A percentile compares a stretch with the other conserved stretches of the same genome.
phyloP scores from a whole-genome alignment of 805 yeast genomes.

The Candida endomychidarum region DNA sequence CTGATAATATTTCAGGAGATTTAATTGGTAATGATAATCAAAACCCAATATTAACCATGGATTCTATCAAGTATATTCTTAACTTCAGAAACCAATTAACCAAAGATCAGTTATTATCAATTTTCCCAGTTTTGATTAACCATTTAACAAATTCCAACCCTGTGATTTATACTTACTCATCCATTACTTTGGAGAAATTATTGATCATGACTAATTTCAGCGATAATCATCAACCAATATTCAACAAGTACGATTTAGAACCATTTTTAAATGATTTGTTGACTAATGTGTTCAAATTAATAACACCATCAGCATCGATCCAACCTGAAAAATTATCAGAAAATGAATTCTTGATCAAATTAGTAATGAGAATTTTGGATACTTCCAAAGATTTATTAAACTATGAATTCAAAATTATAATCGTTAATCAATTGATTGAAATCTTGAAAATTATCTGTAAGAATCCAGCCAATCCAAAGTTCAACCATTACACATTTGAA shows the following conservation, averaged over 20 bases:
- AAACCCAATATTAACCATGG: constrained; percentile 82
- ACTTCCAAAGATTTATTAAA: constrained; percentile 68
- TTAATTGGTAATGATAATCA: constrained; percentile 47
- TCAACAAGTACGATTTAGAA: constrained; percentile 70
- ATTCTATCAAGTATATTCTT: constrained; percentile 88
- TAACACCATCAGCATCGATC: constrained; percentile 22
- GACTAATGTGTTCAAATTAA: constrained; percentile 66
- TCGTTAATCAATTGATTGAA: constrained; percentile 63
- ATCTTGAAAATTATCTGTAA: constrained; percentile 71
- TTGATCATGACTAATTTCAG: constrained; percentile 66
- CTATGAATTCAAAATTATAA: constrained; percentile 41
- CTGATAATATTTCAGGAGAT: constrained; percentile 79
- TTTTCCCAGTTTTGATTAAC: constrained; percentile 73
- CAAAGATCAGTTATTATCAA: constrained; percentile 74
- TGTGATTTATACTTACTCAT: constrained; percentile 90
- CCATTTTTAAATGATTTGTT: constrained; percentile 60
- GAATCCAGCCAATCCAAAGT: constrained; percentile 95
- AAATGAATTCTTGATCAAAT: constrained; percentile 89
- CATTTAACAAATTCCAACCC: constrained; percentile 61
- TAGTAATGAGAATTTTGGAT: constrained; percentile 77
- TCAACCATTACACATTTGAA: constrained; percentile 89
- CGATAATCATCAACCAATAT: constrained; percentile 56
- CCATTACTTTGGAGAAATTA: constrained; percentile 88
- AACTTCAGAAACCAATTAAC: constrained; percentile 91
- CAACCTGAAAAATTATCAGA: constrained; percentile 91